Evolutionary conservation across 352 stramenopile genomes (phyloP).

Genomic region (Phytophthora sp.): DNA sequence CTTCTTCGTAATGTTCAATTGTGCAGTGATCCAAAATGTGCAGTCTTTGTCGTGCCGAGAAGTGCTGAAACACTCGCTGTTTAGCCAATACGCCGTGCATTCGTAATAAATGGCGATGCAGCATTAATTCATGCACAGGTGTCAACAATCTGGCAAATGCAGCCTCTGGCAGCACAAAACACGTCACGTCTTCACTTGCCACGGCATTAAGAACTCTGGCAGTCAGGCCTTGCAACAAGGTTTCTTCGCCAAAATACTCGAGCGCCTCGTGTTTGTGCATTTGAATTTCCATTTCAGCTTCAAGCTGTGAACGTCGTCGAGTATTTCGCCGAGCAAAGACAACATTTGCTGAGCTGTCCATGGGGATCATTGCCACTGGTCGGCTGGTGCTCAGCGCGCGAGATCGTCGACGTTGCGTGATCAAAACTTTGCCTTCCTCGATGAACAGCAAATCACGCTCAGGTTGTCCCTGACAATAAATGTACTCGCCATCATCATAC

Average conservation of each 20-base stretch:
- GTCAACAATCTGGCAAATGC: conserved; percentile 50
- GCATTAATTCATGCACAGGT: conserved; percentile 63
- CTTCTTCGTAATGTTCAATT: conserved; percentile 51
- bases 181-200: conserved; percentile 53
- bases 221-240: conserved; percentile 42
- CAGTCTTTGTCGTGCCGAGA: conserved; percentile 30
- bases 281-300: conserved; percentile 63
- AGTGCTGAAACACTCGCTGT: conserved; percentile 69
- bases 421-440: conserved; percentile 70
- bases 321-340: conserved; percentile 11
- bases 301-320: conserved; percentile 46
- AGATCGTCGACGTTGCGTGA: conserved; percentile 57
- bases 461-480: conserved; percentile 64
- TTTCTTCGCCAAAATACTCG: conserved; percentile 79
- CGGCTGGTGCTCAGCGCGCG: conserved; percentile 28
- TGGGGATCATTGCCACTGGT: conserved; percentile 15
- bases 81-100: conserved; percentile 65
- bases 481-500: conserved; percentile 66
- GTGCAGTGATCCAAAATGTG: conserved; percentile 57
- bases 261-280: conserved; percentile 53
- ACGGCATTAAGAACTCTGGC: conserved; percentile 56
- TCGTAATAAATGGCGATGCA: conserved; percentile 60
- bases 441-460: conserved; percentile 76
- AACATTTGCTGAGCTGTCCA: conserved; percentile 10
- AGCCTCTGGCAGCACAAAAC: conserved; percentile 50